A percentile compares a stretch with the other conserved stretches of the same genome.
These are phyloP conservation scores for Plasmodium fragile DNA, from an alignment of 169 alveolate species.

Conservation along the genomic window DNA sequence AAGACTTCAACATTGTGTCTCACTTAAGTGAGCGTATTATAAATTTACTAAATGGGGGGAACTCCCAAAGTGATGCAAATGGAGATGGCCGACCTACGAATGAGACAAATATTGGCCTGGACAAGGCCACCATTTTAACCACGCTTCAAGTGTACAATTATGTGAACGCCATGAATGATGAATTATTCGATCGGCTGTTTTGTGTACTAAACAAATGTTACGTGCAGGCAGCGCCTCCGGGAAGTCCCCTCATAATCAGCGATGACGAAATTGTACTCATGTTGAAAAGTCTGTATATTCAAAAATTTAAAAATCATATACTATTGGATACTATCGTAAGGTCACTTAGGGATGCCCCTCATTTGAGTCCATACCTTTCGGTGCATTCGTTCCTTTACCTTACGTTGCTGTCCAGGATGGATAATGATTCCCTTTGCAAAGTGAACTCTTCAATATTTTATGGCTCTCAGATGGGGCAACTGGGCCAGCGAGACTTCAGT, in stretches of 20 bases:
- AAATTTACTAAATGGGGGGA: not conserved
- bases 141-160: slow-evolving; percentile 29
- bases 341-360: slow-evolving; percentile 4
- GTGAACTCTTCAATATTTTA: not conserved
- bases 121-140: slow-evolving; percentile 21
- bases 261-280: slow-evolving; percentile 27
- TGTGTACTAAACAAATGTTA: slow-evolving; percentile 21
- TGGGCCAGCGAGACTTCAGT: not conserved
- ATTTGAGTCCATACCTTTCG: slow-evolving; percentile 12
- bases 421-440: not conserved
- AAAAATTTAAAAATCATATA: slow-evolving; percentile 58
- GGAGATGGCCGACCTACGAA: not conserved
- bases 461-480: not conserved
- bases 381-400: slow-evolving; percentile 34
- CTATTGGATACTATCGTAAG: slow-evolving; percentile 17
- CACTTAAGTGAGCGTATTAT: slow-evolving; percentile 31
- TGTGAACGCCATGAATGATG: slow-evolving; percentile 53
- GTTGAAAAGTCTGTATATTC: slow-evolving; percentile 24
- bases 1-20: slow-evolving; percentile 29
- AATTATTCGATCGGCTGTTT: slow-evolving; percentile 20
- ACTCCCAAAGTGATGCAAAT: not conserved
- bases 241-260: slow-evolving; percentile 2
- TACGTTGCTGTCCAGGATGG: slow-evolving; percentile 24
- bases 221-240: not conserved
- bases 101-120: not conserved